Percentiles rank a stretch among this genome's conserved stretches.
phyloP scores from a whole-genome alignment of 148 eudicot genomes.

The Drosera capensis region DNA sequence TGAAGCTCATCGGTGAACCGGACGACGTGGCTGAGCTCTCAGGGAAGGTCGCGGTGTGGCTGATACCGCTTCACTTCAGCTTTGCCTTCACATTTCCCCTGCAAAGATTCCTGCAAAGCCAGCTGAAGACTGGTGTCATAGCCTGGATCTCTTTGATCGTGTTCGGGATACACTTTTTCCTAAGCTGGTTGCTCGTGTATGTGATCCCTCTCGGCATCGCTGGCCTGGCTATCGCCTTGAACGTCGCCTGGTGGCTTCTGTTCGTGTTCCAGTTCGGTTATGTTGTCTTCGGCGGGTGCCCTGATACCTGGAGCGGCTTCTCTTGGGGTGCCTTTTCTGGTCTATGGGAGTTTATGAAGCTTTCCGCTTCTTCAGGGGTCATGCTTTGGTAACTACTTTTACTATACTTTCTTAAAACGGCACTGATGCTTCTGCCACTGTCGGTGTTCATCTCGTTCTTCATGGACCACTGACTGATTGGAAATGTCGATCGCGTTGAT shows the following conservation, averaged over 20 bases:
- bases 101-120: slow-evolving; percentile 46
- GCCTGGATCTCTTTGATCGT: slow-evolving; percentile 33
- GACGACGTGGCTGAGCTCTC: slow-evolving; percentile 37
- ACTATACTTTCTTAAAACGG: not conserved
- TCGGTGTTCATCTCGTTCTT: not conserved
- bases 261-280: slow-evolving; percentile 24
- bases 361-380: slow-evolving; percentile 49
- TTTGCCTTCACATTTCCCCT: slow-evolving; percentile 45
- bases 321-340: slow-evolving; percentile 37
- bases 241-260: slow-evolving; percentile 40
- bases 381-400: slow-evolving; percentile 38
- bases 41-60: slow-evolving; percentile 30
- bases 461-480: not conserved
- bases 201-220: slow-evolving; percentile 25
- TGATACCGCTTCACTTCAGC: slow-evolving; percentile 56
- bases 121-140: slow-evolving; percentile 32
- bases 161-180: slow-evolving; percentile 12
- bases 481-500: not conserved
- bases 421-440: not conserved
- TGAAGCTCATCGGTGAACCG: slow-evolving; percentile 27
- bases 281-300: slow-evolving; percentile 36
- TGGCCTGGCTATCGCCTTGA: slow-evolving; percentile 27
- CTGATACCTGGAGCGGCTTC: slow-evolving; percentile 49
- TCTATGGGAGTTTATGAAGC: slow-evolving; percentile 52
- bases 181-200: slow-evolving; percentile 33